Percentiles rank a stretch among this genome's conserved stretches.
phyloP scores from a whole-genome alignment of 2,329 filamentous ascomycete genomes.

The Colletotrichum kahawae region DNA sequence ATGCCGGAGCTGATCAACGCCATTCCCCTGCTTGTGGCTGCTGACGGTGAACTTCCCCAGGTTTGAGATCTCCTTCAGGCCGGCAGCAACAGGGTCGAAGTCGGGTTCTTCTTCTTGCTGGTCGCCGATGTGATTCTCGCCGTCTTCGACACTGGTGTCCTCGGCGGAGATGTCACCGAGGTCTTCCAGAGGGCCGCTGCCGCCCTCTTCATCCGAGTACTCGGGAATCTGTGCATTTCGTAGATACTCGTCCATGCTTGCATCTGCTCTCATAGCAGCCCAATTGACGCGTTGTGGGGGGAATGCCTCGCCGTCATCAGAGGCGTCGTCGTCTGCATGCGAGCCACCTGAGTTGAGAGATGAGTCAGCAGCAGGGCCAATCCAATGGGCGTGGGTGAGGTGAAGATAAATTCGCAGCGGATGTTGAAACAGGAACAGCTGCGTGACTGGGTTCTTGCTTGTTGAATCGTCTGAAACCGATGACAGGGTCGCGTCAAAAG shows the following conservation, averaged over 20 bases:
- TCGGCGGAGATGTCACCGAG: slow-evolving; percentile 26
- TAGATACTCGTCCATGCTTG: slow-evolving; percentile 17
- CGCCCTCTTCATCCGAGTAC: slow-evolving; percentile 18
- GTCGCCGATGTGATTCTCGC: slow-evolving; percentile 27
- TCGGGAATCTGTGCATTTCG: slow-evolving; percentile 14
- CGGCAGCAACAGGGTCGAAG: slow-evolving; percentile 59
- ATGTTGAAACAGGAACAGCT: not conserved
- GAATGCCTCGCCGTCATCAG: slow-evolving; percentile 18
- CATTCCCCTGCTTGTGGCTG: slow-evolving; percentile 80
- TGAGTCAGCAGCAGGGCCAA: slow-evolving; percentile 12
- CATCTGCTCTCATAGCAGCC: slow-evolving; percentile 20
- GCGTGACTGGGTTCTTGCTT: not conserved
- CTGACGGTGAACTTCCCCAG: slow-evolving; percentile 84
- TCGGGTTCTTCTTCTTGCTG: slow-evolving; percentile 37
- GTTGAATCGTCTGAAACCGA: slow-evolving; percentile 1
- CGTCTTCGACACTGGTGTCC: slow-evolving; percentile 35
- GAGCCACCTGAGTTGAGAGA: not conserved
- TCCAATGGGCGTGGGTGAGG: not conserved
- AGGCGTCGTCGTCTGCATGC: slow-evolving; percentile 12
- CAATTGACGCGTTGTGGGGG: slow-evolving; percentile 18
- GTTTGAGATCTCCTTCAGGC: slow-evolving; percentile 84
- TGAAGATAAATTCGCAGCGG: not conserved
- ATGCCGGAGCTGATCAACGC: slow-evolving; percentile 75
- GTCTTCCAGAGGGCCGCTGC: slow-evolving; percentile 9
- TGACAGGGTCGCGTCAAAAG: not conserved